phyloP scores from a whole-genome alignment of 1,139 yeast genomes.

The Saccharomyces hybrid region DNA sequence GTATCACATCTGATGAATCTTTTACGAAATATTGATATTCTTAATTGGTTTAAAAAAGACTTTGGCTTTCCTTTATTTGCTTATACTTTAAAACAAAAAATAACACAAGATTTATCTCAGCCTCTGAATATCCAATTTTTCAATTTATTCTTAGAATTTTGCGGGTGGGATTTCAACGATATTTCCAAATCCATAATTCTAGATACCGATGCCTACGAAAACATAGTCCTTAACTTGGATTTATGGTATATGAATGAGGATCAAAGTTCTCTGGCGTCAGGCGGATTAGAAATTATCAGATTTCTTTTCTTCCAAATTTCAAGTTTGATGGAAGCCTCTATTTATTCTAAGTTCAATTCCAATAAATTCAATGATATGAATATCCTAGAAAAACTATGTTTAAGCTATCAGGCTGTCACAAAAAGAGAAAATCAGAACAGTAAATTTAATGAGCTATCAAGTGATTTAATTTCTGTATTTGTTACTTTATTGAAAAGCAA shows the following conservation, averaged over 20 bases:
- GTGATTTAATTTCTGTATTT: constrained; percentile 34
- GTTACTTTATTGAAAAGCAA: constrained; percentile 34
- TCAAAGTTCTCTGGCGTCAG: constrained; percentile 8
- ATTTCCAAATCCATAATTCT: constrained; percentile 39
- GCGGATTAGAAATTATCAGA: constrained; percentile 37
- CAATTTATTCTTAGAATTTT: constrained; percentile 36
- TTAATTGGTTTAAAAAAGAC: constrained; percentile 14
- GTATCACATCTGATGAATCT: constrained; percentile 13
- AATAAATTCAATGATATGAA: constrained; percentile 47
- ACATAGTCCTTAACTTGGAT: constrained; percentile 42
- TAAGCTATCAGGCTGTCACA: constrained; percentile 31
- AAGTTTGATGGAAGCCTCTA: constrained; percentile 45
- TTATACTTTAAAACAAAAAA: constrained; percentile 24
- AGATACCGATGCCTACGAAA: constrained; percentile 40
- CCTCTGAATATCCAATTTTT: constrained; percentile 31
- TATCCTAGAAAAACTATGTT: constrained; percentile 45
- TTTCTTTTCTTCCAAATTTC: constrained; percentile 50
- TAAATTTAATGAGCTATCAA: constrained; percentile 33
- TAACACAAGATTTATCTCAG: constrained; percentile 14
- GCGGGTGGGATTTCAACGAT: constrained; percentile 39
- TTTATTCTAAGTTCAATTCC: constrained; percentile 42
- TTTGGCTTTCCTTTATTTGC: constrained; percentile 20
- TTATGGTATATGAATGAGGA: constrained; percentile 35
- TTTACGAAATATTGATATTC: constrained; percentile 12
- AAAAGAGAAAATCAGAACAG: constrained; percentile 33